Base-by-base conservation (phyloP, 495 filamentous ascomycete genomes). In the Daldinia bambusicola region DNA sequence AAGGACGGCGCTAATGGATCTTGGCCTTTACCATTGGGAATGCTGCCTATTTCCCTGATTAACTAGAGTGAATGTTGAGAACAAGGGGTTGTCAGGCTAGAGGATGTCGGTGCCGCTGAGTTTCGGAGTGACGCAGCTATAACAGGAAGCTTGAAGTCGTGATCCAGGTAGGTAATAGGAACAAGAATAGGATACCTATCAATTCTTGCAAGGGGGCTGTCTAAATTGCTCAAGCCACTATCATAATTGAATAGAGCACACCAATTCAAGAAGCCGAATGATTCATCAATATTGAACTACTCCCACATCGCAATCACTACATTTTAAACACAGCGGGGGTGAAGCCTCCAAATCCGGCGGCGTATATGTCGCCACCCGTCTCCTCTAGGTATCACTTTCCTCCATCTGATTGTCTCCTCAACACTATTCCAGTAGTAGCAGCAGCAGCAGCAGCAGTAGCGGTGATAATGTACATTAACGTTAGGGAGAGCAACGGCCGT, bases 381-480 rank as follows among this genome's bases (percentile, higher is more conserved):
- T 38, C 53, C 53, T 56, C 53, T 56, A 56, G 53, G 53, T 56
- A 56, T 56, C 53, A 38, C 32, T 56, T 51, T 37, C 32, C 53
- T 37, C 32, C 53, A 12, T 30, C 53, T 12, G 32, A 34, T 37
- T 32, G 8, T 30, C 32, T 37, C 53, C 53, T 56, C 32, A 32
- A 56, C 53, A 56, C 53, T n/a, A 36, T 18, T 34, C 32, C 53
- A 13, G 31, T 13, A 36, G 22, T 14, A 20, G 16, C 36, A 32
- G 51, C 43, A 55, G 60, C 34, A 36, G 34, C 34, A 36, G 22
- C 31, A 37, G 16, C 36, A 40, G 51, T 53, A 55, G 60, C 40
- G 38, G 59, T 60, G 40, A 61, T 65, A 73, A 62, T 69, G 70
- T 69, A 73, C 70, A 73, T 73, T 66, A 73, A 58, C 41, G 60